These are phyloP conservation scores for Fonsecaea erecta DNA, from an alignment of 2,329 filamentous ascomycete species.

Conservation along the genomic window DNA sequence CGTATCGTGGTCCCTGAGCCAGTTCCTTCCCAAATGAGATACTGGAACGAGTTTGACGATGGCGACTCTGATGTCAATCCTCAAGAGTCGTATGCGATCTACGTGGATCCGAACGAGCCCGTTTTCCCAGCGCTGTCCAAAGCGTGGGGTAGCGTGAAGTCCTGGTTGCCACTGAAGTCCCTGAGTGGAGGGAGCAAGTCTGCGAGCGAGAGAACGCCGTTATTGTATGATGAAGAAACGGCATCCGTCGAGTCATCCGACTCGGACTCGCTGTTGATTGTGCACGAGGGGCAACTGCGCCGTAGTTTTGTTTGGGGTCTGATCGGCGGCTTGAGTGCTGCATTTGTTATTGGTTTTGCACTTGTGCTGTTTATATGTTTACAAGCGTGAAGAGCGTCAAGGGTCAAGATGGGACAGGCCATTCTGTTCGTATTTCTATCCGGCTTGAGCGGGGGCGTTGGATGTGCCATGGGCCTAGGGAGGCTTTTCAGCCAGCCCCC, in stretches of 20 bases:
- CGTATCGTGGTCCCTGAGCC: conserved; percentile 36
- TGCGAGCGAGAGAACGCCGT: conserved; percentile 1
- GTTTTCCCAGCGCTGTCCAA: conserved; percentile 66
- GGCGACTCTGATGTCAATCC: conserved; percentile 66
- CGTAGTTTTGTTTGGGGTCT: conserved; percentile 13
- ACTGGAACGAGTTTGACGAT: conserved; percentile 89
- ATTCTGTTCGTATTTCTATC: not conserved
- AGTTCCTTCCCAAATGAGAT: conserved; percentile 44
- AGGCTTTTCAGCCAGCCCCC: not conserved
- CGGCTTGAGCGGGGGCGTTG: not conserved
- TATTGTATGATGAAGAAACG: conserved; percentile 11
- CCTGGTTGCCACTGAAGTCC: conserved; percentile 7
- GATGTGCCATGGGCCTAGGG: not conserved
- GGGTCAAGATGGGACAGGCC: not conserved
- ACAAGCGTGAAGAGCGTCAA: not conserved
- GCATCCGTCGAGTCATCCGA: conserved; percentile 8
- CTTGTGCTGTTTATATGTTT: conserved; percentile 4
- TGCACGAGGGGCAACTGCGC: conserved; percentile 6
- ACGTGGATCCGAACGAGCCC: conserved; percentile 71
- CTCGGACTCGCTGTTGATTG: conserved; percentile 7
- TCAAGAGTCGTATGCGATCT: conserved; percentile 71
- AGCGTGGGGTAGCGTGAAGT: conserved; percentile 41
- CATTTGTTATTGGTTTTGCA: conserved; percentile 8
- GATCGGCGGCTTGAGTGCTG: conserved; percentile 3
- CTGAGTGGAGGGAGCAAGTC: not conserved